Base-by-base conservation (phyloP, 768 basidiomycete species). In the Chalciporus chontae region DNA sequence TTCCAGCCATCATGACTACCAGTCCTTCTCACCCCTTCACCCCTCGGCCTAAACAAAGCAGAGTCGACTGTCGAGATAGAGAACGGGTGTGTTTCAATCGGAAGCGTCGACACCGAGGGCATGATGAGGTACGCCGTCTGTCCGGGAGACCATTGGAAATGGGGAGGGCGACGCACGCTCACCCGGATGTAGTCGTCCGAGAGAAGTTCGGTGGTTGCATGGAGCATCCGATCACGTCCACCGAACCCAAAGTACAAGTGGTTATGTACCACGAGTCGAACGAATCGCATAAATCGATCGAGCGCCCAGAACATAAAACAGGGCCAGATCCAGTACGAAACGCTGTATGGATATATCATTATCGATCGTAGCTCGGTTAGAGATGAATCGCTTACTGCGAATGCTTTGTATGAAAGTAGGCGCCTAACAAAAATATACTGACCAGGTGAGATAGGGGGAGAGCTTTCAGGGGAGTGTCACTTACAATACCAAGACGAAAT, bases 11-110 rank as follows among this genome's bases (percentile, higher is more conserved):
- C 48, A 15, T 14, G 3, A 38, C 49, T 47, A 29, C 43, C 14
- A 8, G 23, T 13, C 19, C 14, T 19, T 8, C 19, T 26, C 15
- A 15, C 11, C 15, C 38, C 34, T 17, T 29, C 41, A 8, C 36
- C 8, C 4, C 15, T 34, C 5, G 52, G 51, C 1, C 26, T 50
- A 50, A 66, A 63, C 5, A 60, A 11, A 13, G 45, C 3, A 11
- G 61, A 58, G 40, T 73, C 68, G 8, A 74, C 58, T n/a, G 68
- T 77, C 6, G 78, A 70, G 47, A 84, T 83, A 0, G 83, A 81
- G 64, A 85, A 84, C 2, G 83, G 83, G 51, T 84, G 83, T 0
- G 78, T 64, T 61, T 84, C 78, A 26, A 77, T 72, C 5, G 77
- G 75, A 23, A 72, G 60, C 0, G 46, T 43, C 10, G 77, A 77